Evolutionary conservation across 208 protist species (phyloP).

Genomic region (Leishmania major): DNA sequence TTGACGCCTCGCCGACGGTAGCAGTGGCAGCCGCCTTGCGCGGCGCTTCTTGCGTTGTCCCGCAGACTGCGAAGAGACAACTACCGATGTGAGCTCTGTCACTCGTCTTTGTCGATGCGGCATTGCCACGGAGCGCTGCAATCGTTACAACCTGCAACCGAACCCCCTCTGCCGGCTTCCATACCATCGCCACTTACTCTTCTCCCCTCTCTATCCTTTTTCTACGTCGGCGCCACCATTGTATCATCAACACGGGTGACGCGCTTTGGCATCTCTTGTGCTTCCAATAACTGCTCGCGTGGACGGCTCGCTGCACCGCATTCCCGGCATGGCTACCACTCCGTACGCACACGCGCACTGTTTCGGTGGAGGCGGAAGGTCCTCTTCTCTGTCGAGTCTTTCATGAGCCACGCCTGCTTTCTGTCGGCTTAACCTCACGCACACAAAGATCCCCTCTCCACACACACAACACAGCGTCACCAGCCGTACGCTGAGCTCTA

Average conservation of each 20-base stretch:
- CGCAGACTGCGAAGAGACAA: not conserved
- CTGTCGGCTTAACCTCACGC: not conserved
- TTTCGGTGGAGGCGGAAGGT: not conserved
- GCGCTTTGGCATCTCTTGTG: not conserved
- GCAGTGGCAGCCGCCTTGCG: not conserved
- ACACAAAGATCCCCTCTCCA: not conserved
- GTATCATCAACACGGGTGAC: not conserved
- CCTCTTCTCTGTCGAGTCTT: not conserved
- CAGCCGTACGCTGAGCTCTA: not conserved
- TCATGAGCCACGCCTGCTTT: not conserved
- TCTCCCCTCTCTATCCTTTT: not conserved
- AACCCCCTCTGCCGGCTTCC: not conserved
- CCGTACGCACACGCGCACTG: not conserved
- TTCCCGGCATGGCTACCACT: not conserved
- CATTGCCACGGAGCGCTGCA: not conserved
- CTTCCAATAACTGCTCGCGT: not conserved
- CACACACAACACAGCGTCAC: not conserved
- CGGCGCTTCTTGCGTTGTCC: not conserved
- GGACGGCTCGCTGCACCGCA: not conserved
- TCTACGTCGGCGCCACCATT: not conserved
- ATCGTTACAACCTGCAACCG: not conserved
- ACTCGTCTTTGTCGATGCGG: not conserved
- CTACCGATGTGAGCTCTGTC: not conserved
- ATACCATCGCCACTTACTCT: not conserved
- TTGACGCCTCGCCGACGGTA: too few relatives aligned